Evolutionary conservation across 1,284 basidiomycete genomes (phyloP), one percentile per base, ranked within the genome.

Genomic region (Ganoderma multipileum): DNA sequence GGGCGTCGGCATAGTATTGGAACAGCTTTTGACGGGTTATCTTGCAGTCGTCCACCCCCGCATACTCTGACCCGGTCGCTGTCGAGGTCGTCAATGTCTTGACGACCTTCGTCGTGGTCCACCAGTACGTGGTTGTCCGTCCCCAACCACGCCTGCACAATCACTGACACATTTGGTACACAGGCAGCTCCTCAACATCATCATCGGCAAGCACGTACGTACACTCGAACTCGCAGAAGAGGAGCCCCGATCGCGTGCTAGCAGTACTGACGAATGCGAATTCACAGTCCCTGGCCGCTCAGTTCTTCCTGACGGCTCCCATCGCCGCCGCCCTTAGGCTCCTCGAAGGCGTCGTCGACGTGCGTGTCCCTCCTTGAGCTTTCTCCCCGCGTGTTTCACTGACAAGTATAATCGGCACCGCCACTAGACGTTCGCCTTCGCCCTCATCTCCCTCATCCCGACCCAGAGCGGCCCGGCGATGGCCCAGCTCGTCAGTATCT

Each of bases 231-330:
- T 20, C n/a, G n/a, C n/a, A n/a, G n/a, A 4, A 12, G 14, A 30
- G 18, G 18, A 16, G 30, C 12, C 8, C 26, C 5, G 38, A 30
- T 36, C 18, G n/a, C 12, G 8, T 9, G 30, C 33, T 60, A 39
- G 28, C 58, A 16, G 8, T 9, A 39, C 33, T 60, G 58, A 41
- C 58, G 12, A 6, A 23, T 2, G 6, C 12, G 20, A n/a, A 16
- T 12, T 26, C 47, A 64, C 52, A 64, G 63, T 42, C 58, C 50
- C 61, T 67, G 6, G 65, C 65, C 3, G 50, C 65, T 14, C 50
- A 62, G 54, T 67, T 67, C 59, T 57, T 63, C 65, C 41, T 67
- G 39, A 67, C 65, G 52, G 65, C 65, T 4, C 61, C 65, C 30
- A 67, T 67, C 52, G 65, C 65, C 9, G 52, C 33, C 38, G 64